Base-by-base conservation (phyloP, 2,329 filamentous ascomycete species). In the Corynespora cassiicola region DNA sequence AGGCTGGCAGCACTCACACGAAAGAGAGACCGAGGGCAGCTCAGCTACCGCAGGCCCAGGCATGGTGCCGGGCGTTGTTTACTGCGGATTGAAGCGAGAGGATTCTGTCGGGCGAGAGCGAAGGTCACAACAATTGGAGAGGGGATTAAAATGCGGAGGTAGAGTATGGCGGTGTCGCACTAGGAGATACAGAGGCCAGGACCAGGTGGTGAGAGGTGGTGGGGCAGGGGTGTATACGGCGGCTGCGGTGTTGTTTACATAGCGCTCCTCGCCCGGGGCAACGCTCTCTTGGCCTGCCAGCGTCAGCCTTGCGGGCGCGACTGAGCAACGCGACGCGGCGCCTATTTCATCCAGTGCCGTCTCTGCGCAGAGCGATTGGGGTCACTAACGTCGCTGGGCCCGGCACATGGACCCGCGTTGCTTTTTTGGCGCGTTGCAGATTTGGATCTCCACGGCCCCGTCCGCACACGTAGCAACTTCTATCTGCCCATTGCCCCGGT, bases 1-100 rank as follows among this genome's bases (percentile, higher is more conserved):
- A n/a, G n/a, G n/a, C n/a, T n/a, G n/a, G n/a, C n/a, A 31, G 16
- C 4, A 9, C 58, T 61, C 74, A 87, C 84, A 88, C 30, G 85
- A 88, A 62, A 87, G 74, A 55, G 82, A 75, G 58, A 87, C 84
- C 35, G 80, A 78, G 54, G 85, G 85, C 56, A 74, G 73, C 54
- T 86, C 85, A 57, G 78, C 73, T 56, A 78, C 75, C 46, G 58
- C 46, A 47, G 78, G 76, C 53, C 77, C 79, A 68, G 81, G 80
- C 82, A 86, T 86, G 33, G 49, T 56, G 65, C 58, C 52, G 68
- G 52, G n/a, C 22, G 28, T 39, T 61, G 48, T 59, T 53, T 61
- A 54, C 42, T 36, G 45, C 23, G 31, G n/a, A 9, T 14, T 42
- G 46, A 46, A 58, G 51, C 49, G 50, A 56, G 40, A 36, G 50